Base-by-base conservation (phyloP, 768 basidiomycete species). In the Chiua virens region DNA sequence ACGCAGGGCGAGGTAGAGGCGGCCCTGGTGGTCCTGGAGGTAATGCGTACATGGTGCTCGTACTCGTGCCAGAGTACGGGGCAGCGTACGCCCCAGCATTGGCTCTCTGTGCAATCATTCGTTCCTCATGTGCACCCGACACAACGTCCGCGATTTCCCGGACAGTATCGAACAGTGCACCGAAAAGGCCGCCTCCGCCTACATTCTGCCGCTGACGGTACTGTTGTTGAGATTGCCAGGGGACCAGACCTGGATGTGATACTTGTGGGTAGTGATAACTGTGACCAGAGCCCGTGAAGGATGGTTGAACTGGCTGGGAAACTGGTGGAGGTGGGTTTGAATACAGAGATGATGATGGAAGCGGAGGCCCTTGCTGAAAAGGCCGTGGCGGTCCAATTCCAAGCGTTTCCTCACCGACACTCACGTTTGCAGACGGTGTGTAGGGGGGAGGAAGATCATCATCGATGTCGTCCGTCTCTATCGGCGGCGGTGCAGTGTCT, bases 391-490 rank as follows among this genome's bases (percentile, higher is more conserved):
- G 88, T 0, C 89, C 87, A 18, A 77, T 68, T 47, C 87, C 81
- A 3, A 90, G 53, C 0, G 85, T 81, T 1, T 74, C 68, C 61
- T 91, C 89, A 14, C 86, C 89, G 3, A 77, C 71, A 40, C 65
- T 56, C 17, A 72, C 42, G 42, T 83, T 76, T 4, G 87, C 78
- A 2, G 75, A 56, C 0, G 80, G 71, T 0, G 87, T 87, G 59
- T 90, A 91, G 1, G 87, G 81, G 1, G 89, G 89, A 1, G 87
- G 88, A 11, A 73, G 69, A 18, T 84, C 82, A n/a, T 83, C 84
- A 3, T 70, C 64, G 23, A 77, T 54, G 14, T 34, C 34, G 7
- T 30, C 13, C 58, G 56, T 28, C 28, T 15, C 32, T 55, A 25
- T 4, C 17, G 21, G 11, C 7, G 15, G 21, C 4, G 17, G 8